Percentiles rank a stretch among this genome's conserved stretches.
Evolutionary conservation across 176 grass and related monocot species (phyloP).

Genomic region (Stipa capillata): DNA sequence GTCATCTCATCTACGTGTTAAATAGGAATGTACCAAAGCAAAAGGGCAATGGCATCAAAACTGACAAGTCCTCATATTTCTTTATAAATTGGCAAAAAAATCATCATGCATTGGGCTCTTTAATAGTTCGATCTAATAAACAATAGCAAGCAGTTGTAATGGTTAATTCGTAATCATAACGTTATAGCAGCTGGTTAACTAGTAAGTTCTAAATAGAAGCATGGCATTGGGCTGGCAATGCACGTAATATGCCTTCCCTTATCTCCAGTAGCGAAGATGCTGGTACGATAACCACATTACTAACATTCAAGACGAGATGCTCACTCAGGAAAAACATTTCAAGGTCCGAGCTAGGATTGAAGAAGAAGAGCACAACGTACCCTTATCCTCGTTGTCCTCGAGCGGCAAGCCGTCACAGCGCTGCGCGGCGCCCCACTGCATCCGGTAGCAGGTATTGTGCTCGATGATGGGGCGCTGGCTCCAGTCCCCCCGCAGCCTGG

Average conservation of each 20-base stretch:
- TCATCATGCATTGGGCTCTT: not conserved
- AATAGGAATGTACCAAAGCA: not conserved
- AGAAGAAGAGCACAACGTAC: constrained; percentile 10
- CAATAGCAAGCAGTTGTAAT: not conserved
- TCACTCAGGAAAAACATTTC: not conserved
- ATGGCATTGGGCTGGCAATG: not conserved
- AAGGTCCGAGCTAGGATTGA: not conserved
- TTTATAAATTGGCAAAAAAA: not conserved
- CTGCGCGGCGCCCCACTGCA: constrained; percentile 78
- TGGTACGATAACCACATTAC: not conserved
- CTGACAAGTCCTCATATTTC: not conserved
- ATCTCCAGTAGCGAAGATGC: not conserved
- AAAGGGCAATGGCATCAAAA: not conserved
- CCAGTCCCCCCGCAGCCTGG: constrained; percentile 81
- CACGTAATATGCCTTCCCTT: not conserved
- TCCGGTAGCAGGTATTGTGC: constrained; percentile 87
- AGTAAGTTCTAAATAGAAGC: not conserved
- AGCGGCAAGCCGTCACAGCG: constrained; percentile 60
- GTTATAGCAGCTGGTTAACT: not conserved
- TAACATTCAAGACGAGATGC: not conserved
- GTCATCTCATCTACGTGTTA: not conserved
- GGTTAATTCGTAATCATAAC: not conserved
- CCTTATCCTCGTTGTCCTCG: constrained; percentile 55
- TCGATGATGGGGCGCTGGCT: constrained; percentile 86
- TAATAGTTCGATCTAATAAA: not conserved